Evolutionary conservation across 331 rosid genomes (phyloP).

Genomic region (Acacia concinna): DNA sequence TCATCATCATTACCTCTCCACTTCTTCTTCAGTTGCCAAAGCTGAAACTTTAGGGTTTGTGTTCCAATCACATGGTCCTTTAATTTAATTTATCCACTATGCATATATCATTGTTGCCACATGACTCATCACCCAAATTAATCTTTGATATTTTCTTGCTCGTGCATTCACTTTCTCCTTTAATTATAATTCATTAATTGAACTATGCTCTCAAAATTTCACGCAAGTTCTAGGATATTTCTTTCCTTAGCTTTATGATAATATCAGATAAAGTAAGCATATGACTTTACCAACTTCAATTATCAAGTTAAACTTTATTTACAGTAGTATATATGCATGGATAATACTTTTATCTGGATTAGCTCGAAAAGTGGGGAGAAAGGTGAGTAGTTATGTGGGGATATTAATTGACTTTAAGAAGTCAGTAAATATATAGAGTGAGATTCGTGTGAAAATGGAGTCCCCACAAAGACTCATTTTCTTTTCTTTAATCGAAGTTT

Average conservation of each 20-base stretch:
- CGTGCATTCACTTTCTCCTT: neutral
- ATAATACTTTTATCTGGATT: too few relatives aligned
- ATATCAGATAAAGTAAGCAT: neutral
- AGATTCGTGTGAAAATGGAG: neutral
- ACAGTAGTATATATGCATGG: too few relatives aligned
- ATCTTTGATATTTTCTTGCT: neutral
- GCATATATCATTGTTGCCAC: neutral
- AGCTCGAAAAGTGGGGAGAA: neutral
- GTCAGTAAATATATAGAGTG: neutral
- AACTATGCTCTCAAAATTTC: neutral
- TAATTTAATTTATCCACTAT: neutral
- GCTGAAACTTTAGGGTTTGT: neutral
- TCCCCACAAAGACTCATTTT: too few relatives aligned
- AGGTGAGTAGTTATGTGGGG: neutral
- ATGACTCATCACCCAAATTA: neutral
- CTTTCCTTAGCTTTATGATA: neutral
- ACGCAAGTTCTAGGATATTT: neutral
- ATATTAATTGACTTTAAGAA: neutral
- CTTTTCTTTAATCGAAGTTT: too few relatives aligned
- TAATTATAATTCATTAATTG: neutral
- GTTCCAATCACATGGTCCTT: neutral
- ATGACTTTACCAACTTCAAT: neutral
- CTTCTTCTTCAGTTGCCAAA: neutral
- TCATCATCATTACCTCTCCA: neutral
- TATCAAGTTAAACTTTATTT: neutral